Evolutionary conservation across 306 rosid genomes (phyloP).

Genomic region (Cicer yamashitae): DNA sequence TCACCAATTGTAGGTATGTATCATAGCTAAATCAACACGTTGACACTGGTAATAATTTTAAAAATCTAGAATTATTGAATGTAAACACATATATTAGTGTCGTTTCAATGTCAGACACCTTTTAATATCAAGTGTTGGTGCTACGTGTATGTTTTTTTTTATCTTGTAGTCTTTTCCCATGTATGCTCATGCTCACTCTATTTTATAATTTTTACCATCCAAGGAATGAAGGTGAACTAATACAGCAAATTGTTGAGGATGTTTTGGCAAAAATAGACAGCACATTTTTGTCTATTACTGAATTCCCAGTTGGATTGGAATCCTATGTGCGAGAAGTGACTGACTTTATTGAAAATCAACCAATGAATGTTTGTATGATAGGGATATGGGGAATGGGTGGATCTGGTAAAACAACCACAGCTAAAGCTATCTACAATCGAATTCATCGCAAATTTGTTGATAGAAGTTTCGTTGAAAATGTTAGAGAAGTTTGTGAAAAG

Average conservation of each 20-base stretch:
- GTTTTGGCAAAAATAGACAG: neutral
- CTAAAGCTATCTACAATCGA: constrained; percentile 40
- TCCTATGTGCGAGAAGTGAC: neutral
- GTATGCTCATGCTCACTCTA: neutral
- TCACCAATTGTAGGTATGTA: neutral
- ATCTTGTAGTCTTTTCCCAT: too few species aligned
- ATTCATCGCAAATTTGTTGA: neutral
- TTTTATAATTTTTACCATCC: neutral
- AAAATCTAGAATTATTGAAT: too few species aligned
- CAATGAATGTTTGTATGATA: neutral
- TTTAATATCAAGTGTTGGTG: too few species aligned
- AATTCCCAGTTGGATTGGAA: constrained; percentile 21
- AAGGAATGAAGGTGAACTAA: neutral
- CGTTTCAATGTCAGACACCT: too few species aligned
- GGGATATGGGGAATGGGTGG: constrained; percentile 45
- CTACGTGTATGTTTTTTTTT: too few species aligned
- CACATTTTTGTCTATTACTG: neutral
- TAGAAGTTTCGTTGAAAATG: neutral
- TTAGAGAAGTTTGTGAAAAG: neutral
- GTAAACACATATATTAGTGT: too few species aligned
- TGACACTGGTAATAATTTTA: too few species aligned
- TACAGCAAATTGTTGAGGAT: neutral
- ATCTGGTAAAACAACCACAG: neutral
- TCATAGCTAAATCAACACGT: too few species aligned
- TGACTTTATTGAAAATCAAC: neutral